Conservation (phyloP, 306 rosid species). For the Senna tora region DNA sequence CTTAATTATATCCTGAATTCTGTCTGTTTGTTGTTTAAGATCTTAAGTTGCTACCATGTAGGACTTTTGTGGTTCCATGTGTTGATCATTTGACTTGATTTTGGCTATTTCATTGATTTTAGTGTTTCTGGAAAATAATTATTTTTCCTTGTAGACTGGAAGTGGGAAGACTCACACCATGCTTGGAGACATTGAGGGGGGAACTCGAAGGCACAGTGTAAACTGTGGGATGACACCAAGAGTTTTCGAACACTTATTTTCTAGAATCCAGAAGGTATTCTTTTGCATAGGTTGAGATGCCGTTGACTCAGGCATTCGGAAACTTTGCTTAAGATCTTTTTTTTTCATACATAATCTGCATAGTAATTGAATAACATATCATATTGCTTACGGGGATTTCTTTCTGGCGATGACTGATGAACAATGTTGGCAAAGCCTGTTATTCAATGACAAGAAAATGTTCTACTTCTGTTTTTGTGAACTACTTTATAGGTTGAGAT, state of each 20-base stretch:
- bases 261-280: constrained; percentile 91
- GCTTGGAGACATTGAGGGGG: constrained; percentile 99
- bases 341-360: not conserved
- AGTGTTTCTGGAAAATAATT: constrained; percentile 22
- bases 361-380: constrained; percentile 15
- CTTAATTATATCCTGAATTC: not conserved
- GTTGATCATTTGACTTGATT: not conserved
- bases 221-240: constrained; percentile 99
- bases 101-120: not conserved
- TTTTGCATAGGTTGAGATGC: constrained; percentile 18
- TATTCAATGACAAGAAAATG: not conserved
- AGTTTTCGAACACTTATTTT: constrained; percentile 87
- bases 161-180: constrained; percentile 99
- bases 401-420: not conserved
- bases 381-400: not conserved
- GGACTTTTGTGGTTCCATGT: not conserved
- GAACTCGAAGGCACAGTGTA: constrained; percentile 94
- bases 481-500: constrained; percentile 8
- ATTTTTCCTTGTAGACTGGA: constrained; percentile 69
- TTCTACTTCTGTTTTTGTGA: constrained; percentile 25
- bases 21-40: constrained; percentile 17
- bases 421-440: constrained; percentile 14
- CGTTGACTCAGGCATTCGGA: not conserved
- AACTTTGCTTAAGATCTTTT: constrained; percentile 3
- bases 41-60: not conserved